Conservation (phyloP, 2,329 filamentous ascomycete genomes). For the Neoscytalidium dimidiatum region DNA sequence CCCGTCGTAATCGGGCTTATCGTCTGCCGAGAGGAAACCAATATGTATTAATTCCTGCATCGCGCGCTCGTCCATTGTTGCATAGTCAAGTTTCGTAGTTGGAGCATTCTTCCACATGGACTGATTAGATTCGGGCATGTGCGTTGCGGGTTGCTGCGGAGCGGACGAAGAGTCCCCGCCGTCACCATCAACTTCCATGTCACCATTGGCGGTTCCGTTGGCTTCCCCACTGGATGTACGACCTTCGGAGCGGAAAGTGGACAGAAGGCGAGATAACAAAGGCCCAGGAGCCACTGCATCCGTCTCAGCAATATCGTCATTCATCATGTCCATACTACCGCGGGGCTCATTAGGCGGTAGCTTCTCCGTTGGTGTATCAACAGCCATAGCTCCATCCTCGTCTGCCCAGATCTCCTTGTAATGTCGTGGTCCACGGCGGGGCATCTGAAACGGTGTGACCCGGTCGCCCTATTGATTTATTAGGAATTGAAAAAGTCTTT, state of each 20-base stretch:
- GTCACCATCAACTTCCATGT: slow-evolving; percentile 51
- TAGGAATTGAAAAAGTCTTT: not conserved
- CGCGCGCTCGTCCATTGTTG: slow-evolving; percentile 84
- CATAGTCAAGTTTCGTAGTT: slow-evolving; percentile 77
- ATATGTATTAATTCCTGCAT: slow-evolving; percentile 90
- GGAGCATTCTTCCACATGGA: slow-evolving; percentile 78
- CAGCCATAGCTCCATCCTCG: slow-evolving; percentile 79
- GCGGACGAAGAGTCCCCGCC: slow-evolving; percentile 39
- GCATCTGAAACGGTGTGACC: slow-evolving; percentile 79
- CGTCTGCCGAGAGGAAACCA: slow-evolving; percentile 78
- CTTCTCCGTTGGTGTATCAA: slow-evolving; percentile 69
- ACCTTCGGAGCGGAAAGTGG: slow-evolving; percentile 77
- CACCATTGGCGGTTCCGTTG: slow-evolving; percentile 52
- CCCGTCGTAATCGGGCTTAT: slow-evolving; percentile 78
- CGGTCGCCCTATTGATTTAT: slow-evolving; percentile 65
- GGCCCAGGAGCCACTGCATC: slow-evolving; percentile 89
- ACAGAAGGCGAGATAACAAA: slow-evolving; percentile 77
- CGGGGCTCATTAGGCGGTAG: slow-evolving; percentile 79
- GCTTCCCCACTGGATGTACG: slow-evolving; percentile 56
- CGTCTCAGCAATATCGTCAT: slow-evolving; percentile 82
- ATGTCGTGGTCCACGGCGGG: slow-evolving; percentile 78
- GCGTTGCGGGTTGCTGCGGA: slow-evolving; percentile 67
- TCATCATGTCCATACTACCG: slow-evolving; percentile 82
- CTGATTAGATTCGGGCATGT: slow-evolving; percentile 74
- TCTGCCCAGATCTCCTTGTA: slow-evolving; percentile 93